Conservation (phyloP, 2,329 filamentous ascomycete genomes). For the Ascochyta fabae region DNA sequence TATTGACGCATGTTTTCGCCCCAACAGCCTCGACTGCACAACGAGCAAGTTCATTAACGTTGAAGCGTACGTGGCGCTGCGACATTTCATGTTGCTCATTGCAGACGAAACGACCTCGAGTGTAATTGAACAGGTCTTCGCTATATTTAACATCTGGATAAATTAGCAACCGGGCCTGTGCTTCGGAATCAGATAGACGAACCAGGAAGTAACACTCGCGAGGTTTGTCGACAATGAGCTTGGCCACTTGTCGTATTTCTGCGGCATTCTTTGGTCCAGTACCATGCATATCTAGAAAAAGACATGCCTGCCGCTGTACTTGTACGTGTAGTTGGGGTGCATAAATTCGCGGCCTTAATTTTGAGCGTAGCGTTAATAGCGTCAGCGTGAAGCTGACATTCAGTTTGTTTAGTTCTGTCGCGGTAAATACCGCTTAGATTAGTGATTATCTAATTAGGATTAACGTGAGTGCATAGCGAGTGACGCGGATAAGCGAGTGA, state of each 20-base stretch:
- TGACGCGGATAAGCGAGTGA: no score
- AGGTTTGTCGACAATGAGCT: background rate
- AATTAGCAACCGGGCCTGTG: conserved; percentile 11
- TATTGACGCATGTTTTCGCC: conserved; percentile 30
- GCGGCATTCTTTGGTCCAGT: background rate
- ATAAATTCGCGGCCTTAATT: no score
- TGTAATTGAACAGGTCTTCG: conserved; percentile 38
- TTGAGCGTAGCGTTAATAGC: background rate
- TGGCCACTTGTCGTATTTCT: background rate
- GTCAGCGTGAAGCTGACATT: background rate
- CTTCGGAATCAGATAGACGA: background rate
- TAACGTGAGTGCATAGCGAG: no score
- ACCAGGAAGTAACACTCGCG: conserved; percentile 15
- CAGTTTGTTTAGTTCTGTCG: no score
- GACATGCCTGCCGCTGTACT: background rate
- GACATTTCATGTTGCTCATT: conserved; percentile 32
- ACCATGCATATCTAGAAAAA: background rate
- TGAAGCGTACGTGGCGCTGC: conserved; percentile 35
- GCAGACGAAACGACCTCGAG: conserved; percentile 35
- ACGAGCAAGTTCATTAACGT: conserved; percentile 36
- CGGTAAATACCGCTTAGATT: no score
- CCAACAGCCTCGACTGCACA: conserved; percentile 34
- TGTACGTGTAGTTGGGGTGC: no score
- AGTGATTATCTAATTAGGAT: no score
- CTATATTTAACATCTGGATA: conserved; percentile 22